Evolutionary conservation across 352 stramenopile species (phyloP).

Genomic region (Aphanomyces astaci): DNA sequence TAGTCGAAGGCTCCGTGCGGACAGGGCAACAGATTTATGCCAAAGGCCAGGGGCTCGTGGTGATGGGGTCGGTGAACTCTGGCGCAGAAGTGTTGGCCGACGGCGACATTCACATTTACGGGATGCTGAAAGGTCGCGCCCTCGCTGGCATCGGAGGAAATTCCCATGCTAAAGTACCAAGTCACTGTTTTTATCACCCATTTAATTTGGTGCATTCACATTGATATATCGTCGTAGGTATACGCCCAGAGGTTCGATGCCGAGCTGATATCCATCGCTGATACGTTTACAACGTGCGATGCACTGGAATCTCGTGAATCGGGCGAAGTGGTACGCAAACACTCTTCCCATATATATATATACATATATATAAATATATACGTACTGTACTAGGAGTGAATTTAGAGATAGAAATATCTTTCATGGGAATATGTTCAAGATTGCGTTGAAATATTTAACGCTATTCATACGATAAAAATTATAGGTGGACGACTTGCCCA

Average conservation of each 20-base stretch:
- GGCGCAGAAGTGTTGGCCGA: conserved; percentile 83
- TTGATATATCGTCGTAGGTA: no score
- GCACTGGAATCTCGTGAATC: conserved; percentile 29
- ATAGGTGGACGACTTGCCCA: conserved; percentile 18
- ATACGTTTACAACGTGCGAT: conserved; percentile 87
- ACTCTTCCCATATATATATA: no score
- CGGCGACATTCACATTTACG: conserved; percentile 76
- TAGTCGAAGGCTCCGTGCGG: conserved; percentile 64
- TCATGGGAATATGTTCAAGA: no score
- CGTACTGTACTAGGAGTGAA: no score
- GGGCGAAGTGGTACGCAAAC: conserved; percentile 17
- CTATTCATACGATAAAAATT: no score
- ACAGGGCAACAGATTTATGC: conserved; percentile 85
- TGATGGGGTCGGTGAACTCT: conserved; percentile 81
- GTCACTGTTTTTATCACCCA: no score
- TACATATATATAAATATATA: no score
- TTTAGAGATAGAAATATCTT: no score
- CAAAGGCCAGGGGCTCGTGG: conserved; percentile 68
- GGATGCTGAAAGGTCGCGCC: conserved; percentile 71
- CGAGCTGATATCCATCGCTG: conserved; percentile 83
- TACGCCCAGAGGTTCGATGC: conserved; percentile 62
- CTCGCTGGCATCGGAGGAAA: conserved; percentile 80
- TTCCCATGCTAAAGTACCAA: conserved; percentile 36
- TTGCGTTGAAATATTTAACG: no score
- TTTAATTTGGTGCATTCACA: no score